Base-by-base conservation (phyloP, 129 eudicot species). In the Artemisia annua region DNA sequence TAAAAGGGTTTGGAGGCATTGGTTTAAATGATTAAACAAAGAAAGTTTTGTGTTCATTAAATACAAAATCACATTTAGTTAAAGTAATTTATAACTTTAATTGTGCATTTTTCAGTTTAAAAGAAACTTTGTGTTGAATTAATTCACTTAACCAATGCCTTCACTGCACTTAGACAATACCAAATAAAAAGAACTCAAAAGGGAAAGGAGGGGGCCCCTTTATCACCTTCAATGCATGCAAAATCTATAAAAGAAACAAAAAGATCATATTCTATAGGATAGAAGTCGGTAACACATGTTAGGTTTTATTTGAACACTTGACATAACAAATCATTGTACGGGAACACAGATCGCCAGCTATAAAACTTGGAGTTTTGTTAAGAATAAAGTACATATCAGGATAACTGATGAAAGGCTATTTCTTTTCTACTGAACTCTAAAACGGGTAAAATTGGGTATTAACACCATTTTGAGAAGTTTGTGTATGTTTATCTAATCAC, bases 291-390 rank as follows among this genome's bases (percentile, higher is more conserved):
- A 61, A 69, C 71, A 81, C 62, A 46, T 51, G 81, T 70, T 50
- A 5, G 57, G 66, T 51, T 66, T 69, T 30, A 51, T 74, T 50
- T 18, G 48, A 16, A 48, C 43, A 54, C 68, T 61, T 4, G 50
- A 64, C 71, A 74, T 63, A 79, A 69, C 57, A 69, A 80, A 77
- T 85, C 78, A 85, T 77, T 82, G 86, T 78, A 82, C 84, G 73
- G 83, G 69, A 76, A 49, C 73, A 62, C 81, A 74, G 67, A 11
- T 66, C 28, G 85, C 80, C 85, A 81, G 83, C 87, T 79, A 76
- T 78, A 26, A 49, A 54, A 13, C 60, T 87, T 76, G 89, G 80
- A 84, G 64, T 76, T 66, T 79, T 81, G 84, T 69, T 82, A 60
- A 72, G 86, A 58, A 79, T 72, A 61, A 72, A 66, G 72, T 72